phyloP scores from a whole-genome alignment of 805 yeast genomes.

The Metschnikowia reukaufii region DNA sequence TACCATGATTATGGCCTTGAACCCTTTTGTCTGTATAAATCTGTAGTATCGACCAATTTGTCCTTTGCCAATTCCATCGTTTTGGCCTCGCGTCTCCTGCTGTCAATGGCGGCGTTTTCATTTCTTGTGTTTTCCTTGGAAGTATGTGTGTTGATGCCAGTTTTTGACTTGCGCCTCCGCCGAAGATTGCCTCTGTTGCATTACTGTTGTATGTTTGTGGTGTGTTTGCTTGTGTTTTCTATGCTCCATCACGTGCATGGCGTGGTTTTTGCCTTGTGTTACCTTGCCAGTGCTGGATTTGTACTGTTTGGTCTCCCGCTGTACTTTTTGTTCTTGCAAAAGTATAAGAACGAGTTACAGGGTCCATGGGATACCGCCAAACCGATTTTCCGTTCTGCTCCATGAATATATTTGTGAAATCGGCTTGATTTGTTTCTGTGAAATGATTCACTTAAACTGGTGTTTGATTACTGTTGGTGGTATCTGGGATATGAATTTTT shows the following conservation, averaged over 20 bases:
- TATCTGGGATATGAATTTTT: too few relatives aligned
- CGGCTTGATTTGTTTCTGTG: background rate
- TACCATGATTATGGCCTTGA: slow-evolving; percentile 67
- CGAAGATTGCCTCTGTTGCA: slow-evolving; percentile 29
- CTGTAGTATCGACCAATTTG: slow-evolving; percentile 74
- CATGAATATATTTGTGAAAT: background rate
- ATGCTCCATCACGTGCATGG: slow-evolving; percentile 26
- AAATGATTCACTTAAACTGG: background rate
- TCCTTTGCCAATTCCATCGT: slow-evolving; percentile 86
- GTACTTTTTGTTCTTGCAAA: slow-evolving; percentile 69
- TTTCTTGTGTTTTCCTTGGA: slow-evolving; percentile 76
- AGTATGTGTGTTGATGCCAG: slow-evolving; percentile 69
- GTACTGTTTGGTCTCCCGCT: slow-evolving; percentile 53
- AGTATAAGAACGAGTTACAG: slow-evolving; percentile 79
- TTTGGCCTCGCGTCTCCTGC: slow-evolving; percentile 78
- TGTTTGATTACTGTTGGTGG: too few relatives aligned
- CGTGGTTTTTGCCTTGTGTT: slow-evolving; percentile 45
- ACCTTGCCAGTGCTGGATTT: slow-evolving; percentile 50
- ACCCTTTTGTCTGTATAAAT: slow-evolving; percentile 38
- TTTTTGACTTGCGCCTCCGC: slow-evolving; percentile 62
- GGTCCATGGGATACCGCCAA: slow-evolving; percentile 94
- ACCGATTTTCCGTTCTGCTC: slow-evolving; percentile 47
- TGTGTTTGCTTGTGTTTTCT: slow-evolving; percentile 28
- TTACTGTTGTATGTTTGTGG: slow-evolving; percentile 24
- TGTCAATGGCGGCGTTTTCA: slow-evolving; percentile 77